phyloP scores from a whole-genome alignment of 805 yeast genomes.

The Schizosaccharomyces japonicus region DNA sequence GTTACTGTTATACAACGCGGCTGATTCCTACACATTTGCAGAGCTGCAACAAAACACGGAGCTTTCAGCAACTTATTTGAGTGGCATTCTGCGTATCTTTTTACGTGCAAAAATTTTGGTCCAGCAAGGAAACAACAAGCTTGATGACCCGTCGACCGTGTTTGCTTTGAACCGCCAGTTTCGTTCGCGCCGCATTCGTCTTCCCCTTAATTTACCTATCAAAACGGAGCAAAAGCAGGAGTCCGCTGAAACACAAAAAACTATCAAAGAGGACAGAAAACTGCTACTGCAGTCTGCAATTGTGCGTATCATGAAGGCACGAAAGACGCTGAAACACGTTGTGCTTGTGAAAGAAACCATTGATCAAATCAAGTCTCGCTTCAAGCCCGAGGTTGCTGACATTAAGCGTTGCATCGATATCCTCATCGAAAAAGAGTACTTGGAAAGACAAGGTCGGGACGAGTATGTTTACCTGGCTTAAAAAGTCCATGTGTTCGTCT shows the following conservation, averaged over 20 bases:
- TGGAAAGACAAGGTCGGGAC: conserved; percentile 26
- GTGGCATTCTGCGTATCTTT: conserved; percentile 57
- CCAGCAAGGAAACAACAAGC: conserved; percentile 21
- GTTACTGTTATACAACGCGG: conserved; percentile 56
- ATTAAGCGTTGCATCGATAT: conserved; percentile 68
- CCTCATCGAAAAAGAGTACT: conserved; percentile 64
- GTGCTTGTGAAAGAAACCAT: conserved; percentile 69
- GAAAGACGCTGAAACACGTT: conserved; percentile 56
- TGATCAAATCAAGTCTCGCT: conserved; percentile 59
- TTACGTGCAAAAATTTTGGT: conserved; percentile 51
- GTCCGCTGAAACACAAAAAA: conserved; percentile 48
- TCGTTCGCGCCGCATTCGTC: conserved; percentile 59
- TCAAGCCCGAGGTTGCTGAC: conserved; percentile 65
- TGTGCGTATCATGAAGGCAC: conserved; percentile 88
- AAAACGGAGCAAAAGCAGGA: conserved; percentile 41
- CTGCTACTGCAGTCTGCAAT: conserved; percentile 75
- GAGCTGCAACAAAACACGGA: conserved; percentile 47
- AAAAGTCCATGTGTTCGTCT: too few relatives aligned
- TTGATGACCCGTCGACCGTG: conserved; percentile 32
- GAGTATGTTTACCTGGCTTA: conserved; percentile 4
- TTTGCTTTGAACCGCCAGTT: conserved; percentile 51
- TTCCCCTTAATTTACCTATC: conserved; percentile 44
- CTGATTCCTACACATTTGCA: conserved; percentile 32
- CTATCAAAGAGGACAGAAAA: conserved; percentile 67
- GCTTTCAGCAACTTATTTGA: conserved; percentile 37